Conservation (phyloP, 1,284 basidiomycete genomes). For the Naganishia sp. region DNA sequence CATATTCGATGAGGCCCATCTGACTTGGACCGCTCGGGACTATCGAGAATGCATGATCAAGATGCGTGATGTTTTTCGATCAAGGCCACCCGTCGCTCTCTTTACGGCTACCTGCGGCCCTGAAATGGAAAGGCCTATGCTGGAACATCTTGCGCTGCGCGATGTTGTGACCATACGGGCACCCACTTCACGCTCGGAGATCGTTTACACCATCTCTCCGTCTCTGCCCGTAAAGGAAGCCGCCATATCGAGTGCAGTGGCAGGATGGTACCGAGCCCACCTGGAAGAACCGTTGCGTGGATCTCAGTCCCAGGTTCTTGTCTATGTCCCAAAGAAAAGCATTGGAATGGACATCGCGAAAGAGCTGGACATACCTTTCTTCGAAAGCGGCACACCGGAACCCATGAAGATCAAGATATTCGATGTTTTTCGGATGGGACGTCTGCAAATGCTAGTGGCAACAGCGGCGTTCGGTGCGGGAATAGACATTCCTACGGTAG, state of each 20-base stretch:
- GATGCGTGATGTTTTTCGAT: not conserved
- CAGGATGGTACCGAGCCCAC: not conserved
- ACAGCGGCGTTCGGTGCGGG: slow-evolving; percentile 1
- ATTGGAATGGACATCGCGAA: not conserved
- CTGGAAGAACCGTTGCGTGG: not conserved
- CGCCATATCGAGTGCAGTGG: not conserved
- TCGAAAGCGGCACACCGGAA: not conserved
- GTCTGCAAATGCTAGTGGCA: not conserved
- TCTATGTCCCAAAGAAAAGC: slow-evolving; percentile 2
- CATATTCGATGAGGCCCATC: not conserved
- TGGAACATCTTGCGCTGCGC: not conserved
- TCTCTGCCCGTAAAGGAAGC: not conserved
- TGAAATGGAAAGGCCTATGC: not conserved
- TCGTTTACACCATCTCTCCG: not conserved
- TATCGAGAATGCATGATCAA: not conserved
- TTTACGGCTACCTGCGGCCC: slow-evolving; percentile 5
- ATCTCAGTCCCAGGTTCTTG: not conserved
- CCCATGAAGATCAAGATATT: not conserved
- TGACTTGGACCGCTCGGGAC: not conserved
- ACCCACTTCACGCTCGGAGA: not conserved
- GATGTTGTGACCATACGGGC: not conserved
- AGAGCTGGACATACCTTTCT: not conserved
- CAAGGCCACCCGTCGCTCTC: not conserved
- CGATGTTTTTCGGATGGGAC: not conserved
- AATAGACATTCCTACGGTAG: not conserved